These are phyloP conservation scores for Magnolia changhungtana DNA, from an alignment of 164 flowering plant genomes.

Conservation along the genomic window DNA sequence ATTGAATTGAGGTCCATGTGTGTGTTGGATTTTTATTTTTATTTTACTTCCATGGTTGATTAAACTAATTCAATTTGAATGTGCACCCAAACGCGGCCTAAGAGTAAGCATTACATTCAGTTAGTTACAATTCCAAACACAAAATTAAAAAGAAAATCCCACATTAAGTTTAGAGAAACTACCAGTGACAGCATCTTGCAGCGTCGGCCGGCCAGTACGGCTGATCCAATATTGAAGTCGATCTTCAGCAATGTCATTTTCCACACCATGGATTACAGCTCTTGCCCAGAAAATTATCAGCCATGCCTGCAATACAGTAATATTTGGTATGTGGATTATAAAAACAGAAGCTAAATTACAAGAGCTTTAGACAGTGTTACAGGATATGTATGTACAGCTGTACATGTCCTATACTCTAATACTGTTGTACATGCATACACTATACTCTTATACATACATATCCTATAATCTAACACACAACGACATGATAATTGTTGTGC, in stretches of 20 bases:
- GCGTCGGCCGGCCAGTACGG: conserved; percentile 72
- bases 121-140: background rate
- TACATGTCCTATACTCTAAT: too few relatives aligned
- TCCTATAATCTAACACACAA: too few relatives aligned
- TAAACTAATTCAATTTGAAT: background rate
- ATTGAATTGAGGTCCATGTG: too few relatives aligned
- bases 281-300: conserved; percentile 92
- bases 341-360: background rate
- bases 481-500: too few relatives aligned
- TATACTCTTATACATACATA: too few relatives aligned
- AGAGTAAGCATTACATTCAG: background rate
- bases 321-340: background rate
- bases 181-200: conserved; percentile 96
- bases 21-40: too few relatives aligned
- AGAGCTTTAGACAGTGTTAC: background rate
- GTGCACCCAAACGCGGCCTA: background rate
- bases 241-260: conserved; percentile 90
- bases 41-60: too few relatives aligned
- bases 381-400: background rate
- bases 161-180: conserved; percentile 11
- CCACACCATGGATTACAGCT: conserved; percentile 77
- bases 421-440: too few relatives aligned
- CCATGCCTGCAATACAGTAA: conserved; percentile 65
- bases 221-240: conserved; percentile 81
- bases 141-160: background rate